Percentiles rank a stretch among this genome's conserved stretches.
Conservation (phyloP, 352 stramenopile genomes). For the Achlya hypogyna region DNA sequence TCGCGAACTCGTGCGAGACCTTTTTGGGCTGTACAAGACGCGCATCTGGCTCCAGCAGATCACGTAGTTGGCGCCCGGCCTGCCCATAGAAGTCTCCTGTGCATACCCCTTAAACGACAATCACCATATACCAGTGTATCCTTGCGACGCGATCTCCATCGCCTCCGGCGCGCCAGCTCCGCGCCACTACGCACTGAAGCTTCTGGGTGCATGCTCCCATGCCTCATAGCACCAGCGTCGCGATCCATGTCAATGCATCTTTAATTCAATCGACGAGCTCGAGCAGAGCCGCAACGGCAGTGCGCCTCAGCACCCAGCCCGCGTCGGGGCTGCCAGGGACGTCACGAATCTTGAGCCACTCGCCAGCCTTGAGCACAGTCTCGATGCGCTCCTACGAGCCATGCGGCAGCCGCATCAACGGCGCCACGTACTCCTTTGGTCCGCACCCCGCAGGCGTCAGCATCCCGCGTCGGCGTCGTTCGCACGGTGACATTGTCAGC, state of each 20-base stretch:
- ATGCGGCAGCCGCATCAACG: not conserved
- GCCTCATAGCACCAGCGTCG: too few relatives aligned
- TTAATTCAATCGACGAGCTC: too few relatives aligned
- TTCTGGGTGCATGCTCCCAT: too few relatives aligned
- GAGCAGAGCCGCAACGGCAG: not conserved
- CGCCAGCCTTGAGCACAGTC: constrained; percentile 12
- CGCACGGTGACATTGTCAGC: constrained; percentile 9
- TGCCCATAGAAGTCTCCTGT: not conserved
- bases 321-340: not conserved
- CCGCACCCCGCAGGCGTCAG: not conserved
- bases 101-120: not conserved
- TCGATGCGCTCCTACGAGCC: constrained; percentile 9
- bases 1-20: constrained; percentile 93
- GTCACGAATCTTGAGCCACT: constrained; percentile 18
- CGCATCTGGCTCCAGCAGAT: constrained; percentile 98
- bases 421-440: not conserved
- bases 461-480: not conserved
- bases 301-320: constrained; percentile 4
- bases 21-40: constrained; percentile 99
- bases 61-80: not conserved
- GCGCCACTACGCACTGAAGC: not conserved
- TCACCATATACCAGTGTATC: too few relatives aligned
- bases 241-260: too few relatives aligned
- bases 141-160: too few relatives aligned
- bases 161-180: too few relatives aligned